Percentiles rank a stretch among this genome's conserved stretches.
phyloP scores from a whole-genome alignment of 2,329 filamentous ascomycete species.

The Colletotrichum nymphaeae region DNA sequence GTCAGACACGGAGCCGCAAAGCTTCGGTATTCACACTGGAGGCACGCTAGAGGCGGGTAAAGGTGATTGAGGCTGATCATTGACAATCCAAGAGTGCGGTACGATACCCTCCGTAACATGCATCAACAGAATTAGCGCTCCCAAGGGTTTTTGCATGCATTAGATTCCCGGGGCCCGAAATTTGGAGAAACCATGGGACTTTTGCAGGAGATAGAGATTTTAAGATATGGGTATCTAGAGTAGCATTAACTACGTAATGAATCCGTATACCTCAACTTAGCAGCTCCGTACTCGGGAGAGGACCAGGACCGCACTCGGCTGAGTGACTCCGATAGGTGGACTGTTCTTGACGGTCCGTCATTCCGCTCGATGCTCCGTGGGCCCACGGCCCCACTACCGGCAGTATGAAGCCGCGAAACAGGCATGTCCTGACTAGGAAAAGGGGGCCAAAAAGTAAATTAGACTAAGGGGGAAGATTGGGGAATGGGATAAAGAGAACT shows the following conservation, averaged over 20 bases:
- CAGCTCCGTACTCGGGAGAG: background rate
- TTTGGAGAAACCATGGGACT: background rate
- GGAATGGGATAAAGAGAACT: background rate
- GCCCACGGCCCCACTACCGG: background rate
- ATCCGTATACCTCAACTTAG: background rate
- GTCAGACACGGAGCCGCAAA: conserved; percentile 9
- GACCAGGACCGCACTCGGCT: background rate
- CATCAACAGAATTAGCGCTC: background rate
- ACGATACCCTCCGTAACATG: background rate
- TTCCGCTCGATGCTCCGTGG: conserved; percentile 13
- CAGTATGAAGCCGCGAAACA: background rate
- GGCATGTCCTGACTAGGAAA: conserved; percentile 5
- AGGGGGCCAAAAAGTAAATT: conserved; percentile 9
- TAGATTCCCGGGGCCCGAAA: background rate
- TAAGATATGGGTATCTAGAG: background rate
- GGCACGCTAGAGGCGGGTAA: background rate
- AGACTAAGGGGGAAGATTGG: conserved; percentile 3
- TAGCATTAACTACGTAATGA: conserved; percentile 1
- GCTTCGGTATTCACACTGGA: background rate
- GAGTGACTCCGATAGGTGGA: conserved; percentile 1
- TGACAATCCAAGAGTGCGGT: conserved; percentile 3
- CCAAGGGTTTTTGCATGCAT: background rate
- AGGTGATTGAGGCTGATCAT: background rate
- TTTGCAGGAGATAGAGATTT: background rate
- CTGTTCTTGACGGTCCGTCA: background rate